phyloP scores from a whole-genome alignment of 2,329 filamentous ascomycete species.

The Aspergillus pseudonomiae region DNA sequence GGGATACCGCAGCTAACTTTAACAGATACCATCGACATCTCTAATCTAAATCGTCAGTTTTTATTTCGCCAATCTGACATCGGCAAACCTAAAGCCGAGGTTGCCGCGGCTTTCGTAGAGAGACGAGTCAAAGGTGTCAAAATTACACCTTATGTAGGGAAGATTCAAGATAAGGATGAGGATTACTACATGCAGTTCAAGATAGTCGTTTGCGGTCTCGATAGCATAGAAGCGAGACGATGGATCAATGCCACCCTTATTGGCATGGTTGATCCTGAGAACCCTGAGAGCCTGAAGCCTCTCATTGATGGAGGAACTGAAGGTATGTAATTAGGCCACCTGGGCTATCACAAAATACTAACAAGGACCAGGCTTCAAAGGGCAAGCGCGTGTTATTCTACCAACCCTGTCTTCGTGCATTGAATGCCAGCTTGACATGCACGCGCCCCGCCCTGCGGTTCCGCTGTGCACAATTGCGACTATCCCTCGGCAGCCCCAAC shows the following conservation, averaged over 20 bases:
- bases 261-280: conserved; percentile 81
- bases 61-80: conserved; percentile 91
- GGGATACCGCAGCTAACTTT: conserved; percentile 19
- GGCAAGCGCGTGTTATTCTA: conserved; percentile 88
- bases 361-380: conserved; percentile 75
- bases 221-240: conserved; percentile 94
- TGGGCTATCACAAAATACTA: background rate
- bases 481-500: conserved; percentile 94
- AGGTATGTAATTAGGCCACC: conserved; percentile 49
- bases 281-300: conserved; percentile 85
- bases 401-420: conserved; percentile 94
- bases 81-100: conserved; percentile 89
- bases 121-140: conserved; percentile 84
- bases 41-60: conserved; percentile 96
- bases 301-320: conserved; percentile 96
- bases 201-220: conserved; percentile 88
- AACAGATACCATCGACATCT: conserved; percentile 94
- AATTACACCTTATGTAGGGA: conserved; percentile 91
- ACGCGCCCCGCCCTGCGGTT: conserved; percentile 94
- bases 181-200: conserved; percentile 97
- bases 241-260: conserved; percentile 98
- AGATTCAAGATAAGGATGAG: conserved; percentile 95
- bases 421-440: conserved; percentile 98
- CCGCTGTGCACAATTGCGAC: conserved; percentile 95
- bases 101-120: conserved; percentile 90